Evolutionary conservation across 768 basidiomycete species (phyloP).

Genomic region (Myochromella boudieri): DNA sequence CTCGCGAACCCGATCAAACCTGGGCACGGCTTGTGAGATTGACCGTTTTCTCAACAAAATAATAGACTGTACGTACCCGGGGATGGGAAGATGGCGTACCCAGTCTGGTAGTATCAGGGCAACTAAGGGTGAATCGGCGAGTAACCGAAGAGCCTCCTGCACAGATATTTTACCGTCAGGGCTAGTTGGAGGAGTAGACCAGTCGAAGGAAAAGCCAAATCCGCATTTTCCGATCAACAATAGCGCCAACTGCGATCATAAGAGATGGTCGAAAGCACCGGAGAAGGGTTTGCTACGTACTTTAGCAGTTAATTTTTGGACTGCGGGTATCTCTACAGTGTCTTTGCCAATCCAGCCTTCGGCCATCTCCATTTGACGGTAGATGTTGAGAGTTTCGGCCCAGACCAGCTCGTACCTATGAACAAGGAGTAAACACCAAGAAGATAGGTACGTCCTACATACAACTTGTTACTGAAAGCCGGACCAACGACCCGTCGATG

Average conservation of each 20-base stretch:
- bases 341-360: slow-evolving; percentile 26
- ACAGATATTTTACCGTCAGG: slow-evolving; percentile 36
- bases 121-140: slow-evolving; percentile 25
- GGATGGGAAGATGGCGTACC: slow-evolving; percentile 12
- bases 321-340: slow-evolving; percentile 16
- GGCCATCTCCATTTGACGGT: slow-evolving; percentile 27
- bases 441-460: slow-evolving; percentile 2
- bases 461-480: slow-evolving; percentile 42
- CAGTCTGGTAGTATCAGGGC: slow-evolving; percentile 3
- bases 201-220: slow-evolving; percentile 41
- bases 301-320: not conserved
- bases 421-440: not conserved
- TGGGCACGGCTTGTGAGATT: slow-evolving; percentile 19
- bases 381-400: slow-evolving; percentile 25
- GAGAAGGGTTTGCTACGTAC: not conserved
- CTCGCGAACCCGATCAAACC: slow-evolving; percentile 24
- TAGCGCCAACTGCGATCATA: slow-evolving; percentile 39
- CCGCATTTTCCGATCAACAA: slow-evolving; percentile 43
- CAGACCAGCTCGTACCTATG: slow-evolving; percentile 33
- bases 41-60: too few species aligned
- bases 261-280: not conserved
- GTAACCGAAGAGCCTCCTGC: slow-evolving; percentile 33
- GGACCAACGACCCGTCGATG: slow-evolving; percentile 44
- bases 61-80: slow-evolving; percentile 6
- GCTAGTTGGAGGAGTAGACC: slow-evolving; percentile 34